A percentile compares a stretch with the other conserved stretches of the same genome.
These are phyloP conservation scores for Coemansia sp. DNA, from an alignment of 192 early-diverging fungal genomes.

Conservation along the genomic window DNA sequence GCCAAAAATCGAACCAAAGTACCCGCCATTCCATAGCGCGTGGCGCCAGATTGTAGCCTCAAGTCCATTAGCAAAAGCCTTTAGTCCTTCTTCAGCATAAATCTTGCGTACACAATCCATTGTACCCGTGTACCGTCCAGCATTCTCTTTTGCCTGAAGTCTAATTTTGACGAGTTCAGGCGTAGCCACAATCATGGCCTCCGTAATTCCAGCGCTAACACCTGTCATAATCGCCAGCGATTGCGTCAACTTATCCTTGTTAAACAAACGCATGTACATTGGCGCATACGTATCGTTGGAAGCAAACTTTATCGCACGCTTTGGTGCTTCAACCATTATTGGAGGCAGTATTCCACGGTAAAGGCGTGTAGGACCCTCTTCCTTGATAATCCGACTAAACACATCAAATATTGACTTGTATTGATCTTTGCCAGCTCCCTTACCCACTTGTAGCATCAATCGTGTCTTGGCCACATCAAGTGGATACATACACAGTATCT, in stretches of 20 bases:
- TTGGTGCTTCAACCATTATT: conserved; percentile 96
- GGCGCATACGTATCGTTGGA: conserved; percentile 85
- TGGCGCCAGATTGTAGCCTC: conserved; percentile 95
- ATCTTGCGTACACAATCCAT: conserved; percentile 79
- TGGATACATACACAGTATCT: conserved; percentile 94
- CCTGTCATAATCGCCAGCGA: conserved; percentile 80
- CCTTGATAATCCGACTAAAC: conserved; percentile 65
- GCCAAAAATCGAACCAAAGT: conserved; percentile 66
- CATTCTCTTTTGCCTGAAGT: conserved; percentile 86
- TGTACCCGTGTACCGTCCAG: conserved; percentile 82
- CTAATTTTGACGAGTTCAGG: conserved; percentile 96
- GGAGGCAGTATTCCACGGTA: conserved; percentile 96
- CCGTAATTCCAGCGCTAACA: conserved; percentile 86
- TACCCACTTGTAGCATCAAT: conserved; percentile 79
- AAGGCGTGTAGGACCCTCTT: conserved; percentile 67
- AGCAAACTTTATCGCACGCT: conserved; percentile 96
- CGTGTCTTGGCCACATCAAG: conserved; percentile 95
- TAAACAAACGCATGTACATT: conserved; percentile 69
- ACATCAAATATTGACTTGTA: conserved; percentile 67
- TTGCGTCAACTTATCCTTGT: conserved; percentile 72
- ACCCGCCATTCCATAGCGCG: conserved; percentile 91
- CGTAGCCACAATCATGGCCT: conserved; percentile 85
- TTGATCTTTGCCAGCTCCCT: conserved; percentile 48
- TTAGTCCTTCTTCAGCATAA: conserved; percentile 72
- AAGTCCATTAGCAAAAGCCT: conserved; percentile 86